Evolutionary conservation across 345 rosid genomes (phyloP).

Genomic region (Anastatica hierochuntica): DNA sequence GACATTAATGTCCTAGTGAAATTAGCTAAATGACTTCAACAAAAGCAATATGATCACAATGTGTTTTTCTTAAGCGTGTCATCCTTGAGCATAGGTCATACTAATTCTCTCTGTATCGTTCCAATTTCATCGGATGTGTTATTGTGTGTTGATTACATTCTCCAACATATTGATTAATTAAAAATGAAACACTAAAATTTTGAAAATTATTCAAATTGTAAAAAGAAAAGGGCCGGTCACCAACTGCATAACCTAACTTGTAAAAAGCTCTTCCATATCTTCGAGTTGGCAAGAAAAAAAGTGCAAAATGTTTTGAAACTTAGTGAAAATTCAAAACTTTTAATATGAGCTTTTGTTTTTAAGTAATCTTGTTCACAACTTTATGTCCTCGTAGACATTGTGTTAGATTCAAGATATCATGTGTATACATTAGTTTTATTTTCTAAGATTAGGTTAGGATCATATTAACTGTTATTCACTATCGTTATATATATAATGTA

Average conservation of each 20-base stretch:
- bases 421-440: not conserved
- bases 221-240: conserved; percentile 17
- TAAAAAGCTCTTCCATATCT: conserved; percentile 8
- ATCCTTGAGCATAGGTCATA: too few species aligned
- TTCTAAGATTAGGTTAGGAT: not conserved
- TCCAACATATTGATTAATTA: conserved; percentile 1
- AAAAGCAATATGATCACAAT: too few species aligned
- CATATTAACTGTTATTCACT: not conserved
- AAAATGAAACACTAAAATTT: not conserved
- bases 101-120: too few species aligned
- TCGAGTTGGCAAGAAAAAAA: conserved; percentile 20
- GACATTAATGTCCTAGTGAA: too few species aligned
- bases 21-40: too few species aligned
- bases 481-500: too few species aligned
- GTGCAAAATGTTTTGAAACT: conserved; percentile 10
- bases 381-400: too few species aligned
- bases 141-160: too few species aligned
- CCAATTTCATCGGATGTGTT: too few species aligned
- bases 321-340: not conserved
- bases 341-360: not conserved
- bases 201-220: not conserved
- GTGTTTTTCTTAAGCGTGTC: too few species aligned
- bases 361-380: conserved; percentile 10
- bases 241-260: conserved; percentile 25
- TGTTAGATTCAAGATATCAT: not conserved